phyloP scores from a whole-genome alignment of 1,139 yeast genomes.

The Entelexis paramagnoliae region DNA sequence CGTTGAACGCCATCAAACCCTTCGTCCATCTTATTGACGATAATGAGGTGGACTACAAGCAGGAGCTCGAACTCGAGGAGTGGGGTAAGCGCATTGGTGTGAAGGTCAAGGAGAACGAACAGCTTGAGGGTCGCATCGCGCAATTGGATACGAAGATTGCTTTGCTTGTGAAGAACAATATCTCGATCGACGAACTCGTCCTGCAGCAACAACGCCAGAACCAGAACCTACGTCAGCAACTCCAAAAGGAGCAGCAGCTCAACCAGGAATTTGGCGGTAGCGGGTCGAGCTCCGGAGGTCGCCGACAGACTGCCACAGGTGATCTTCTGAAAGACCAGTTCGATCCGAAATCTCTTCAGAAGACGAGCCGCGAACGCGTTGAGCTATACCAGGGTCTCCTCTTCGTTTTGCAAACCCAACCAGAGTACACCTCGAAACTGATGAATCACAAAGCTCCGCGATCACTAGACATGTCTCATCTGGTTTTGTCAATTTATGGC shows the following conservation, averaged over 20 bases:
- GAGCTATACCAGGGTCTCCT: constrained; percentile 69
- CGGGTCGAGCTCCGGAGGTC: not conserved
- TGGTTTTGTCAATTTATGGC: constrained; percentile 43
- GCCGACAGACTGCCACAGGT: not conserved
- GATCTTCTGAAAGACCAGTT: constrained; percentile 27
- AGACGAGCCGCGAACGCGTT: constrained; percentile 36
- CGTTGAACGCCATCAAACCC: constrained; percentile 61
- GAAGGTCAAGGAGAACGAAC: constrained; percentile 54
- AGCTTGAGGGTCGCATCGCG: constrained; percentile 61
- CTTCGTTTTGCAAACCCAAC: constrained; percentile 76
- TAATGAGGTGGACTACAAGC: constrained; percentile 61
- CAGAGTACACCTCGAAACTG: constrained; percentile 56
- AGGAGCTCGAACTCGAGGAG: constrained; percentile 61
- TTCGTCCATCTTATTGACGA: constrained; percentile 72
- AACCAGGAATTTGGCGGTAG: constrained; percentile 1
- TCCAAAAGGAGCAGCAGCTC: constrained; percentile 6
- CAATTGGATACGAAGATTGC: constrained; percentile 76
- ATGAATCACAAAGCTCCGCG: constrained; percentile 33
- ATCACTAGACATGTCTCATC: constrained; percentile 36
- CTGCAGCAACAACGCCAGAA: constrained; percentile 16
- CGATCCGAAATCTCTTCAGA: constrained; percentile 36
- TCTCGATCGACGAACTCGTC: constrained; percentile 60
- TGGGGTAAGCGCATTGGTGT: constrained; percentile 57
- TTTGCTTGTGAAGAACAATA: constrained; percentile 64
- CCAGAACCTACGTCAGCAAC: constrained; percentile 7